Evolutionary conservation across 306 rosid genomes (phyloP), one percentile per base, ranked within the genome.

Genomic region (Rosa rugosa): DNA sequence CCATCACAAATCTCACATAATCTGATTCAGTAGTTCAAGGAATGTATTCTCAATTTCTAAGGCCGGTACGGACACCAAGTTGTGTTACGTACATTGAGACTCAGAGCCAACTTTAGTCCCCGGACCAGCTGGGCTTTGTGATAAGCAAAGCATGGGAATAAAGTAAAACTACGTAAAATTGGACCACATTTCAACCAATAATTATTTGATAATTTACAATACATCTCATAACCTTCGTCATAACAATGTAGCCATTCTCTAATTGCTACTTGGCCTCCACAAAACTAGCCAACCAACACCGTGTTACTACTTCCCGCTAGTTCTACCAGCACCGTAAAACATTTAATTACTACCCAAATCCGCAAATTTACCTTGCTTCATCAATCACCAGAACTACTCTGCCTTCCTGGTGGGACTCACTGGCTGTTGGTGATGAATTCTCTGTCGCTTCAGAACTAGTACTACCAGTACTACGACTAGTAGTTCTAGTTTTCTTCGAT

Each of bases 311-410:
- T 64, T 34, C 44, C 42, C n/a, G 20, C 10, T 31, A 31, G 23
- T 66, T 66, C 71, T 38, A 67, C 12, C 27, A 4, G 71, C 17
- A 40, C 71, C 1, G 27, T 67, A 67, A 67, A 34, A 40, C 16
- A 67, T 40, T 8, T 40, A n/a, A 47, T 17, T 22, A 23, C 23
- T n/a, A 31, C 18, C 72, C 75, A 2, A 42, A 51, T 18, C 8
- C 51, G 11, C 38, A 6, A 11, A 11, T 54, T 83, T 54, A 89
- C 79, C 85, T 83, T 36, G 70, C 69, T 75, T 79, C 79, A 46
- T 82, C 77, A 8, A 83, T 78, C 4, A 85, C 76, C 40, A 83
- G 49, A 8, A 59, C 88, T 0, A 85, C 79, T 59, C 71, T 59
- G 12, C 50, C 77, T 63, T 69, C 77, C 47, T 57, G 73, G 69